These are phyloP conservation scores for Gymnopus androsaceus DNA, from an alignment of 1,284 basidiomycete genomes.

Conservation along the genomic window DNA sequence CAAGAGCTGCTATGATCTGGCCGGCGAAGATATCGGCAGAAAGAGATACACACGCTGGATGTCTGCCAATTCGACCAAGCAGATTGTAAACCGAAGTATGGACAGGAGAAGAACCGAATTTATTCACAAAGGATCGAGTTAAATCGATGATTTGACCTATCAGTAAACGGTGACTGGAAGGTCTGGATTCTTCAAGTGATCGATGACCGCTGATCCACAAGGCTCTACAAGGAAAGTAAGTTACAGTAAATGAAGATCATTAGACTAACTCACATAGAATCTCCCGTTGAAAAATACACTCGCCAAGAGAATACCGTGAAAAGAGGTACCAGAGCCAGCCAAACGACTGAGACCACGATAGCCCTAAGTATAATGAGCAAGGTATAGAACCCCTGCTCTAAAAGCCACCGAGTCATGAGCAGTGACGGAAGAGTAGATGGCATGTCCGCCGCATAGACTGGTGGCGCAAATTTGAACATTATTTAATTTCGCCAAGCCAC, in stretches of 20 bases:
- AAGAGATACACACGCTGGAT: conserved; percentile 63
- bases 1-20: conserved; percentile 88
- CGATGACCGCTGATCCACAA: conserved; percentile 75
- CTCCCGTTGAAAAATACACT: conserved; percentile 82
- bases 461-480: background rate
- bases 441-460: conserved; percentile 86
- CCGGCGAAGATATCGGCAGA: conserved; percentile 88
- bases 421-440: conserved; percentile 76
- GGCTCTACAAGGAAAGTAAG: conserved; percentile 49
- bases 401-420: conserved; percentile 72
- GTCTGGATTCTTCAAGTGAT: background rate
- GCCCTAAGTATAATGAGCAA: conserved; percentile 69
- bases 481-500: conserved; percentile 2
- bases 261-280: conserved; percentile 69
- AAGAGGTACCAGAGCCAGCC: conserved; percentile 90
- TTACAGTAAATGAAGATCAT: conserved; percentile 12
- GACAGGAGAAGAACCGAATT: conserved; percentile 24
- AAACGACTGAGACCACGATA: conserved; percentile 77
- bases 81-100: conserved; percentile 20
- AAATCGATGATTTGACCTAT: background rate
- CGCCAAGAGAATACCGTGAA: conserved; percentile 91
- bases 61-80: conserved; percentile 38
- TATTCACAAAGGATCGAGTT: conserved; percentile 23
- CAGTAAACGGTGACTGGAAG: background rate
- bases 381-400: conserved; percentile 61